phyloP scores from a whole-genome alignment of 306 rosid genomes.

The Pyrus communis region DNA sequence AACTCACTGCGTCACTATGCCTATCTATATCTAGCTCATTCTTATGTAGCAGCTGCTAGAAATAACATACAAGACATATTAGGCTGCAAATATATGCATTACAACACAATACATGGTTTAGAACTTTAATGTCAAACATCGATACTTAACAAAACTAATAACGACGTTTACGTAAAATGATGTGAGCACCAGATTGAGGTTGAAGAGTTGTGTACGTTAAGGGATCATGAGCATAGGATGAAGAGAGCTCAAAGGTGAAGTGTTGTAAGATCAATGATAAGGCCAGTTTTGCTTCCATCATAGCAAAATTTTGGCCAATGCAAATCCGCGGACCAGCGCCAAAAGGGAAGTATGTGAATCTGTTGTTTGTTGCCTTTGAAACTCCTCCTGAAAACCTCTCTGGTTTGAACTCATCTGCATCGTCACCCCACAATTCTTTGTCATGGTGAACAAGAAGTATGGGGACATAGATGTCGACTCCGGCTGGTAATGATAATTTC shows the following conservation, averaged over 20 bases:
- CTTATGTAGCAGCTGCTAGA: too few species aligned
- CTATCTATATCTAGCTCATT: too few species aligned
- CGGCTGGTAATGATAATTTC: slow-evolving; percentile 32
- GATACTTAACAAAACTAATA: too few species aligned
- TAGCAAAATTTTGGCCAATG: slow-evolving; percentile 47
- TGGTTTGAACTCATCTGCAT: slow-evolving; percentile 49
- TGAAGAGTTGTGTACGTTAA: not conserved
- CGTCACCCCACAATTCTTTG: slow-evolving; percentile 44
- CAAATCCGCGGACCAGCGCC: slow-evolving; percentile 62
- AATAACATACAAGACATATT: too few species aligned
- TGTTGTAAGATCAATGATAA: slow-evolving; percentile 32
- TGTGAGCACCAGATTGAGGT: slow-evolving; percentile 32
- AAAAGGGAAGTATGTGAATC: slow-evolving; percentile 37
- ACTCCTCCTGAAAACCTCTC: slow-evolving; percentile 52
- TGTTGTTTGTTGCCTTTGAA: slow-evolving; percentile 38
- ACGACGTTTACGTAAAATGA: slow-evolving; percentile 16
- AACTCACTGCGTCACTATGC: too few species aligned
- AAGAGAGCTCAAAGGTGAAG: not conserved
- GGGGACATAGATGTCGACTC: slow-evolving; percentile 25
- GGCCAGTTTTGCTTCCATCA: slow-evolving; percentile 31
- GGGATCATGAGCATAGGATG: slow-evolving; percentile 28
- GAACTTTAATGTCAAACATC: too few species aligned
- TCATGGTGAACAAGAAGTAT: slow-evolving; percentile 31
- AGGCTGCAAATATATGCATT: too few species aligned
- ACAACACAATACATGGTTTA: too few species aligned